Evolutionary conservation across 2,329 filamentous ascomycete genomes (phyloP).

Genomic region (Colletotrichum karsti): DNA sequence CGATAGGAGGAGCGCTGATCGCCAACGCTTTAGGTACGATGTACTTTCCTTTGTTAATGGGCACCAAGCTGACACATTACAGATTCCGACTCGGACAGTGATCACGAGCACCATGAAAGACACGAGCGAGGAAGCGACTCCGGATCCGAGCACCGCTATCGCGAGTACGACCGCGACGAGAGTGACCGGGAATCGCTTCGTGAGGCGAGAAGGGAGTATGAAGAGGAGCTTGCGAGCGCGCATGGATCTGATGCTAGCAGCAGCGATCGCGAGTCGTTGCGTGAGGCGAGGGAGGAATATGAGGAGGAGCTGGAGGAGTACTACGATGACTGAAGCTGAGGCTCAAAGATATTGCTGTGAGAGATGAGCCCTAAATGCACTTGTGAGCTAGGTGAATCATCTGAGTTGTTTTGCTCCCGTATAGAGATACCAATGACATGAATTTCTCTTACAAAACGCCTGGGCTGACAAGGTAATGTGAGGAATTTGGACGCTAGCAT

Average conservation of each 20-base stretch:
- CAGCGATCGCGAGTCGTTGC: conserved; percentile 51
- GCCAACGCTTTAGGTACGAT: conserved; percentile 62
- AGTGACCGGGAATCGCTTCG: conserved; percentile 39
- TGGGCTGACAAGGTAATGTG: too few species aligned
- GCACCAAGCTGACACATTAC: neutral
- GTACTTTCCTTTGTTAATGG: accelerated
- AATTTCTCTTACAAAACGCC: too few species aligned
- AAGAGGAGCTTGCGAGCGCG: conserved; percentile 38
- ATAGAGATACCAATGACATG: too few species aligned
- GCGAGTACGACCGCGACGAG: conserved; percentile 1
- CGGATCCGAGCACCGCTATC: conserved; percentile 24
- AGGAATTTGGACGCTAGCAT: too few species aligned
- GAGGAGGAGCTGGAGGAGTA: conserved; percentile 48
- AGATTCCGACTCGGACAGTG: conserved; percentile 12
- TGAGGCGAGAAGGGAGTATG: conserved; percentile 37
- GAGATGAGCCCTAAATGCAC: too few species aligned
- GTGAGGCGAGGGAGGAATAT: conserved; percentile 59
- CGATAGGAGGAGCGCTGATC: conserved; percentile 64
- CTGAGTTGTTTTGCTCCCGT: too few species aligned
- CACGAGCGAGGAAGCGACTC: conserved; percentile 10
- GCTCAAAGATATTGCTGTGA: too few species aligned
- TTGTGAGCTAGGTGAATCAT: too few species aligned
- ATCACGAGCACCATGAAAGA: neutral
- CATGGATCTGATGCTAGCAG: conserved; percentile 38
- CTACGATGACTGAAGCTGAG: conserved; percentile 29